Conservation (phyloP, 148 eudicot species). For the Fagopyrum esculentum region DNA sequence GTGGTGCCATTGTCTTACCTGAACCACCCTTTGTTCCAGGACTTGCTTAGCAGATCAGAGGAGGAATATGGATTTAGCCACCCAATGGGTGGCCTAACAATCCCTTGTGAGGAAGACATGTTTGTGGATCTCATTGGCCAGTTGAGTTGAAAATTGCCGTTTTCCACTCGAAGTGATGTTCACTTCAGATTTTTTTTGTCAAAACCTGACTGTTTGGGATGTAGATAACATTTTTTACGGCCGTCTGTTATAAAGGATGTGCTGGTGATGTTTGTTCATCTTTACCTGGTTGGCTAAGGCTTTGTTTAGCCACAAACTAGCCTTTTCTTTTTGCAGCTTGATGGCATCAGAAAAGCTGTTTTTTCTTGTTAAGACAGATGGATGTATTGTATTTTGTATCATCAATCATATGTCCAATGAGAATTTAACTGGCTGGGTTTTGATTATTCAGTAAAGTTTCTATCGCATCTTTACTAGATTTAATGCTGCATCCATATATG, state of each 20-base stretch:
- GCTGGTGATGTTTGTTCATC: conserved; percentile 14
- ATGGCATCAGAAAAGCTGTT: not conserved
- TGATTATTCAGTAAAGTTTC: not conserved
- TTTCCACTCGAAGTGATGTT: not conserved
- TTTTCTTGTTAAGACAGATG: not conserved
- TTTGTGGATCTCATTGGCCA: conserved; percentile 11
- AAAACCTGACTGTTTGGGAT: conserved; percentile 13
- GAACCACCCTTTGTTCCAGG: conserved; percentile 40
- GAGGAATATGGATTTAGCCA: conserved; percentile 61
- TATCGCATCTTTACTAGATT: not conserved
- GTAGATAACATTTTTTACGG: conserved; percentile 13
- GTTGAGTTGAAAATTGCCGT: not conserved
- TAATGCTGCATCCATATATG: not conserved
- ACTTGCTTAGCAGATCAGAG: conserved; percentile 39
- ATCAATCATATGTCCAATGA: conserved; percentile 11
- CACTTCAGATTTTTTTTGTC: not conserved
- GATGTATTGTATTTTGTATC: conserved; percentile 5
- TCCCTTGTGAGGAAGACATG: conserved; percentile 44
- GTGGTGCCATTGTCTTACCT: conserved; percentile 45
- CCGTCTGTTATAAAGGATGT: not conserved
- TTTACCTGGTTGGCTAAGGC: conserved; percentile 7
- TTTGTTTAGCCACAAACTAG: conserved; percentile 1
- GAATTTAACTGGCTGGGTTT: conserved; percentile 2
- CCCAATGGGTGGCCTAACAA: conserved; percentile 44
- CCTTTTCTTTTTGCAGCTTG: conserved; percentile 4